Conservation (phyloP, 2,329 filamentous ascomycete genomes). For the Curvularia sp. region DNA sequence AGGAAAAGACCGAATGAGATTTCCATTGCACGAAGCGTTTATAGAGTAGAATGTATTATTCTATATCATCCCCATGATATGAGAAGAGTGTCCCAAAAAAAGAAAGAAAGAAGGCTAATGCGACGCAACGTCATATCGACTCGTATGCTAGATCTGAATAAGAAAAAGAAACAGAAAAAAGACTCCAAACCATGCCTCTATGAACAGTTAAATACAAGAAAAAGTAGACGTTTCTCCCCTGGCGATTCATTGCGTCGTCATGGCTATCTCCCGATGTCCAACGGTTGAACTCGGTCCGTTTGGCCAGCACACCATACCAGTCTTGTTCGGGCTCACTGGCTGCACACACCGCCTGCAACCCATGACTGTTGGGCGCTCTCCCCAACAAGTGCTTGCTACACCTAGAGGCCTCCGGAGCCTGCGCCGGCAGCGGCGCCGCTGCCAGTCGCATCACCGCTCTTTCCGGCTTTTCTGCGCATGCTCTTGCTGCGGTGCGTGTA, state of each 20-base stretch:
- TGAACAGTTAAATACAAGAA: background rate
- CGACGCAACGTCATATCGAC: background rate
- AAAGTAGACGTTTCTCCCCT: background rate
- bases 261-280: background rate
- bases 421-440: conserved; percentile 18
- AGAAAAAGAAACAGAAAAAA: background rate
- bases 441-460: conserved; percentile 13
- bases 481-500: conserved; percentile 45
- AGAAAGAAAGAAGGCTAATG: background rate
- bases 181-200: background rate
- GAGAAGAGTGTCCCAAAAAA: background rate
- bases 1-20: too few relatives aligned
- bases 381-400: background rate
- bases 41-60: too few relatives aligned
- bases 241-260: background rate
- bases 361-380: background rate
- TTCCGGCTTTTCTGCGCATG: conserved; percentile 43
- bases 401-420: conserved; percentile 4
- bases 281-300: background rate
- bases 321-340: background rate
- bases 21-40: too few relatives aligned
- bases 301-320: background rate
- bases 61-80: too few relatives aligned
- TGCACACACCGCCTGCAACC: background rate
- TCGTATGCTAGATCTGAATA: background rate